Evolutionary conservation across 1,284 basidiomycete species (phyloP), one percentile per base, ranked within the genome.

Genomic region (Coniophora puteana): DNA sequence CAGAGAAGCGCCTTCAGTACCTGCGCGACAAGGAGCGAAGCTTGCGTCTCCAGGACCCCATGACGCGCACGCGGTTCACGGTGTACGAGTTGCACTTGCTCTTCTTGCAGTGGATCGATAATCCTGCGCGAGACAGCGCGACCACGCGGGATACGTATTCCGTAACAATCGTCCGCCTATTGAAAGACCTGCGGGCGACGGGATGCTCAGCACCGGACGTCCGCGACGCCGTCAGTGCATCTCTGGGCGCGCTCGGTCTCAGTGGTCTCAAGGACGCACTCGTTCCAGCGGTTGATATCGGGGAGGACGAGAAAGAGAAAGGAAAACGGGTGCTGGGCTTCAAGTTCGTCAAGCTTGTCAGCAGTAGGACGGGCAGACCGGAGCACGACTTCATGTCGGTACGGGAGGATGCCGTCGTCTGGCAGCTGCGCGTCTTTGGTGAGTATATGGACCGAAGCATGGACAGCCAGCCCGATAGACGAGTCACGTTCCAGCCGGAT

Each of bases 371-470:
- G 5, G 63, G 63, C 21, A 55, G 56, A 7, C 57, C 67, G 0
- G 44, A 68, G 4, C 57, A 78, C 48, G 55, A 64, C 8, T 83
- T 74, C 51, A 81, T 86, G 78, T 55, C 49, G 2, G 72, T 82
- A 41, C 62, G 50, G 4, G 78, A 81, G 44, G 62, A 79, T 47
- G 74, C 80, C 1, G 54, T 78, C 10, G 59, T 67, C 12, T 86
- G 83, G 80, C 82, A 86, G 53, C 62, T 86, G 18, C 69, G 78
- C 13, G 57, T 75, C n/a, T 85, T 83, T 45, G 83, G 83, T 8
- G 74, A 81, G 48, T 80, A 66, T 51, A 83, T 87, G 83, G 80
- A 83, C 49, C 65, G 84, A 27, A 78, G 72, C 43, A 81, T 86
- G 76, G 83, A 83, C 44, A 70, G 76, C 34, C 59, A 68, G 41